These are phyloP conservation scores for Paramyrothecium sp. DNA, from an alignment of 2,329 filamentous ascomycete species.

Conservation along the genomic window DNA sequence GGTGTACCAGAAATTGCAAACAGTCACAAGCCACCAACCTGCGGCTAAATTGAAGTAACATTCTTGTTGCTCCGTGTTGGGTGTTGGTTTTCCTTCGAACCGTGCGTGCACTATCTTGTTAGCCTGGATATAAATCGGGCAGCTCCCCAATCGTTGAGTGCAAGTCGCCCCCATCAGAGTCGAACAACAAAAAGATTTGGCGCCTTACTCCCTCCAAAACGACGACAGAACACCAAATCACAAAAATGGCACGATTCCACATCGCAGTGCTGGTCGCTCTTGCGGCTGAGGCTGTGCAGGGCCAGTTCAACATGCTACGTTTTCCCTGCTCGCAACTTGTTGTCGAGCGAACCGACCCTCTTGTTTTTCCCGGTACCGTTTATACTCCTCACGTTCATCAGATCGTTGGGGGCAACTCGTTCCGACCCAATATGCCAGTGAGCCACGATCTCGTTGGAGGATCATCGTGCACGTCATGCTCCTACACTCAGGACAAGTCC, in stretches of 20 bases:
- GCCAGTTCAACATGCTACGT: slow-evolving; percentile 24
- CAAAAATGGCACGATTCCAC: neutral
- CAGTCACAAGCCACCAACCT: too few species aligned
- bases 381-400: slow-evolving; percentile 47
- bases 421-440: slow-evolving; percentile 40
- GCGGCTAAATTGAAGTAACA: too few species aligned
- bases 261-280: neutral
- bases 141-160: too few species aligned
- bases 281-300: neutral
- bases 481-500: slow-evolving; percentile 1
- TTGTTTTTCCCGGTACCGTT: slow-evolving; percentile 42
- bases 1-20: too few species aligned
- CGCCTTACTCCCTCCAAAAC: too few species aligned
- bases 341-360: slow-evolving; percentile 43
- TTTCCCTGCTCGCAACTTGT: slow-evolving; percentile 48
- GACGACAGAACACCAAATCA: too few species aligned
- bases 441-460: neutral
- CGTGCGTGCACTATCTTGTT: too few species aligned
- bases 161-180: too few species aligned
- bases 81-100: too few species aligned
- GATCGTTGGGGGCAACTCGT: slow-evolving; percentile 45
- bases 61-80: too few species aligned
- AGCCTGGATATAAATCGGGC: too few species aligned
- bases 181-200: too few species aligned
- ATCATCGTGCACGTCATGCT: neutral